Base-by-base conservation (phyloP, 148 eudicot species). In the Agrostemma githago region DNA sequence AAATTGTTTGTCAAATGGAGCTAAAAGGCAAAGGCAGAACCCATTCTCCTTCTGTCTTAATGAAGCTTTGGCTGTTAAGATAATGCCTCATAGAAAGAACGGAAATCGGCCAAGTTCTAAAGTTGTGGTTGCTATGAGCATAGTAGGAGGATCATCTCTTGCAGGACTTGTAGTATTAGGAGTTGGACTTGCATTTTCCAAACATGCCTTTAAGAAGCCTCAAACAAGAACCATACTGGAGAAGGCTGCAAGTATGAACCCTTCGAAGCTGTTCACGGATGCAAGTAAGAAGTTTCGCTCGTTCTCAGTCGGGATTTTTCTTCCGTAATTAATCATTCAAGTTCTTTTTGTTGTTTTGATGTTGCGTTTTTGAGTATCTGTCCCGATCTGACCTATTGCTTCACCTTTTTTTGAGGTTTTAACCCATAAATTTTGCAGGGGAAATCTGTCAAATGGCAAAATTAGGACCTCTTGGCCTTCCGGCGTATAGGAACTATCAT, bases 1-100 rank as follows among this genome's bases (percentile, higher is more conserved):
- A 59, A 89, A 89, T 77, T 89, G 94, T 70, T 82, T 89, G 39
- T 67, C 85, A 5, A 78, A 70, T 66, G 72, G 71, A 59, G 40
- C 16, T 70, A 70, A 26, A 54, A 68, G 68, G n/a, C 79, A 76
- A 62, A 21, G 75, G 72, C 97, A 92, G 78, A 81, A 84, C 43
- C 88, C 79, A 3, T 63, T 62, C 66, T 5, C 80, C 1, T 86
- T 77, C 70, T 92, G 97, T 72, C 80, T 72, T 16, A 83, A 78
- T 64, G 89, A 89, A 74, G 97, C 97, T 53, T 54, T 88, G 70
- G 97, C 97, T 54, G 95, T 92, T 77, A 83, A 76, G 60, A 75
- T 92, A 15, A 39, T 53, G 54, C 88, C 85, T 12, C 82, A n/a
- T 7, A 73, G 57, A 54, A 54, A 11, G 60, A 62, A 64, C 40